Percentiles rank a stretch among this genome's conserved stretches.
Conservation (phyloP, 2,329 filamentous ascomycete species). For the Cladosporium halotolerans region DNA sequence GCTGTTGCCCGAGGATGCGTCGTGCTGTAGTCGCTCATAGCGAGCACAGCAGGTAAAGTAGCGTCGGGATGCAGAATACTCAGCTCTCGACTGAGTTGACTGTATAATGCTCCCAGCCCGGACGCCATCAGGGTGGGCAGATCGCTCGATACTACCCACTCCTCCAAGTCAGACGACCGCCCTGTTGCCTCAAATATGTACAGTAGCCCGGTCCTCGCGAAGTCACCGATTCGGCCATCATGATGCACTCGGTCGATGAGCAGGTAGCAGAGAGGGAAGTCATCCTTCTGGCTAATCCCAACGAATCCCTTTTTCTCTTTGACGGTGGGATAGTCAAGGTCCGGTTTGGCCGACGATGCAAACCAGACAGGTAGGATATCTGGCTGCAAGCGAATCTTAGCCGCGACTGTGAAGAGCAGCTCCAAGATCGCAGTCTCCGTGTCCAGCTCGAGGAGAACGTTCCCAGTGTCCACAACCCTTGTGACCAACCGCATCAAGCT, state of each 20-base stretch:
- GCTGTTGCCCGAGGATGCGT: slow-evolving; percentile 64
- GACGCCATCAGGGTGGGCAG: slow-evolving; percentile 96
- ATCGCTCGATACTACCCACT: slow-evolving; percentile 96
- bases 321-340: slow-evolving; percentile 33
- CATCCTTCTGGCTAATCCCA: slow-evolving; percentile 76
- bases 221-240: slow-evolving; percentile 90
- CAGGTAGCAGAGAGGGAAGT: slow-evolving; percentile 93
- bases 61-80: slow-evolving; percentile 71
- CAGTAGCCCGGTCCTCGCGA: slow-evolving; percentile 84
- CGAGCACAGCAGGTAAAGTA: slow-evolving; percentile 73
- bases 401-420: slow-evolving; percentile 89
- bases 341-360: slow-evolving; percentile 43
- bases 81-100: slow-evolving; percentile 67
- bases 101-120: slow-evolving; percentile 73
- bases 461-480: slow-evolving; percentile 67
- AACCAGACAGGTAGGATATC: slow-evolving; percentile 90
- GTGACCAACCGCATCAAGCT: slow-evolving; percentile 82
- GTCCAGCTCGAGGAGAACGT: slow-evolving; percentile 66
- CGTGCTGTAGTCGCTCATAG: slow-evolving; percentile 81
- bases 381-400: slow-evolving; percentile 87
- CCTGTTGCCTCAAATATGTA: slow-evolving; percentile 95
- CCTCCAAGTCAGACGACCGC: slow-evolving; percentile 73
- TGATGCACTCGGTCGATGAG: slow-evolving; percentile 95
- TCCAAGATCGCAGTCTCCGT: slow-evolving; percentile 87
- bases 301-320: slow-evolving; percentile 64